A percentile compares a stretch with the other conserved stretches of the same genome.
Evolutionary conservation across 2,329 filamentous ascomycete species (phyloP).

Genomic region (Aspergillus sp.): DNA sequence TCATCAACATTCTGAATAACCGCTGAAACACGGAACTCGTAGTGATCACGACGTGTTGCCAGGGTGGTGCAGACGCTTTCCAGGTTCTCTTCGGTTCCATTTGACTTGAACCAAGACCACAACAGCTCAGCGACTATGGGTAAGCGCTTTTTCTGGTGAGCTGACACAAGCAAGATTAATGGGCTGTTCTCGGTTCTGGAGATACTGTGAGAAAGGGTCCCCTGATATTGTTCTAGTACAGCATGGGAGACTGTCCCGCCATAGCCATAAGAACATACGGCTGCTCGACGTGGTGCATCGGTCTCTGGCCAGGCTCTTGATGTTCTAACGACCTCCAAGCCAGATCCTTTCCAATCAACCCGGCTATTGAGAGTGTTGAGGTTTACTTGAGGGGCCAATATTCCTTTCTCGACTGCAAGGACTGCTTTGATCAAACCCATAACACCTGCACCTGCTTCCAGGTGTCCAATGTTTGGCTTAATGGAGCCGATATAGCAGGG

Average conservation of each 20-base stretch:
- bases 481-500: constrained; percentile 25
- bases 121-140: constrained; percentile 13
- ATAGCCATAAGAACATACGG: constrained; percentile 30
- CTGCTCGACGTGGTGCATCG: constrained; percentile 17
- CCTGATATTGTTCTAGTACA: constrained; percentile 20
- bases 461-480: constrained; percentile 28
- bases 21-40: constrained; percentile 25
- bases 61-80: constrained; percentile 21
- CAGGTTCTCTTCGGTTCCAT: constrained; percentile 14
- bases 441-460: constrained; percentile 24
- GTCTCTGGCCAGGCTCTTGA: constrained; percentile 13
- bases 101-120: constrained; percentile 17
- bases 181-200: not conserved
- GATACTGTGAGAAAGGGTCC: not conserved
- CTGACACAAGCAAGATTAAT: constrained; percentile 21
- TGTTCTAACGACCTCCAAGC: constrained; percentile 18
- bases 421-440: constrained; percentile 24
- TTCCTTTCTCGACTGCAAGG: constrained; percentile 17
- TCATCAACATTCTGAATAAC: constrained; percentile 16
- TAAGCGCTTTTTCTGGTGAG: constrained; percentile 28
- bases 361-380: constrained; percentile 28
- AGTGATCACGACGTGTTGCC: constrained; percentile 24
- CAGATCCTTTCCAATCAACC: constrained; percentile 25
- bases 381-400: constrained; percentile 27
- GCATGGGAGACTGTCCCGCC: constrained; percentile 32